These are phyloP conservation scores for Blastomyces parvus DNA, from an alignment of 2,329 filamentous ascomycete species.

Conservation along the genomic window DNA sequence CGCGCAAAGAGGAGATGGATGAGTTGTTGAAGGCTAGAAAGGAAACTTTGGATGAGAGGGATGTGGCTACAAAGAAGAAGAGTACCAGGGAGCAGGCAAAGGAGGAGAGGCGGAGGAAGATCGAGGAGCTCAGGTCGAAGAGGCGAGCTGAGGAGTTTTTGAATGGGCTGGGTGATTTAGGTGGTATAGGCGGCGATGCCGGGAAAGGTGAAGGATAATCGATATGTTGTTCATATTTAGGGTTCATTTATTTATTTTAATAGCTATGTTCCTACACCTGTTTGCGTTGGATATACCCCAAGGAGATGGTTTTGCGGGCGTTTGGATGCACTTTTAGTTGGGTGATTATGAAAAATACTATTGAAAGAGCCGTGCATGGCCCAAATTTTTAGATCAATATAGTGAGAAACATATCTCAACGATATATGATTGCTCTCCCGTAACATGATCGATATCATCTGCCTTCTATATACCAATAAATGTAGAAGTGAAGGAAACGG, in stretches of 20 bases:
- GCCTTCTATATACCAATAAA: neutral
- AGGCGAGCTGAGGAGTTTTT: constrained; percentile 66
- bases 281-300: neutral
- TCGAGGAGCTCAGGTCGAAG: constrained; percentile 48
- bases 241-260: constrained; percentile 1
- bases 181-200: constrained; percentile 19
- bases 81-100: constrained; percentile 53
- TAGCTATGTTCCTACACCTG: neutral
- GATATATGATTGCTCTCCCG: neutral
- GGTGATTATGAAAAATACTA: neutral
- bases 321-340: neutral
- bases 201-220: neutral
- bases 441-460: neutral
- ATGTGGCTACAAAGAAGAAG: constrained; percentile 47
- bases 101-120: constrained; percentile 45
- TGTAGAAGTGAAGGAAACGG: neutral
- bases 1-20: constrained; percentile 63
- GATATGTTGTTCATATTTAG: neutral
- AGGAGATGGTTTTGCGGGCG: neutral
- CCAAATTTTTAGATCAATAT: neutral
- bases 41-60: constrained; percentile 57
- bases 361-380: neutral
- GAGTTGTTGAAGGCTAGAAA: constrained; percentile 56
- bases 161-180: constrained; percentile 42
- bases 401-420: neutral